Base-by-base conservation (phyloP, 2,329 filamentous ascomycete genomes). In the Epichloe glyceriae region DNA sequence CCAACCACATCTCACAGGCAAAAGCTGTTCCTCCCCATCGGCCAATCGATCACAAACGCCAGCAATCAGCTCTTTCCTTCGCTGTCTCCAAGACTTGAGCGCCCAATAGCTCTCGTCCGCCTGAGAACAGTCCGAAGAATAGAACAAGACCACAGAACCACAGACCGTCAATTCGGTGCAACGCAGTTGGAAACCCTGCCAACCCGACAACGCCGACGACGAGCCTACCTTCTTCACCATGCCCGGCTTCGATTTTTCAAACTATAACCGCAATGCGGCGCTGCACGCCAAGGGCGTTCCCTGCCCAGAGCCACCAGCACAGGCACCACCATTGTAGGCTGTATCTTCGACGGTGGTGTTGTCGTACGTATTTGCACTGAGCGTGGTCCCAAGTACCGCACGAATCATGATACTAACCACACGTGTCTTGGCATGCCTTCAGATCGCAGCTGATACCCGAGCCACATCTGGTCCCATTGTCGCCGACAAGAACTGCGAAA, bases 401-500 rank as follows among this genome's bases (percentile, higher is more conserved):
- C 34, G 14, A 44, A 30, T 5, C 4, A 12, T 34, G 34, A 19
- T 30, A 33, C 45, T 40, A 52, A 39, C 37, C 35, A 47, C 30
- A 19, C 10, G 14, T 33, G 12, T 26, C n/a, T 22, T 26, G 14
- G 47, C 20, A 46, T 46, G 35, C 26, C 10, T 35, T 10, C 33
- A 90, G 86, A 97, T 98, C 70, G 93, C 93, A 56, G 93, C 93
- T 73, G 93, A 98, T 73, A 98, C 93, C 58, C 83, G 93, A 80
- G 93, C 93, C 57, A 98, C 93, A 45, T 94, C 87, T 57, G 93
- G 93, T 37, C 90, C 93, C 59, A 98, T 98, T 71, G 93, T 98
- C 61, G 94, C 94, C 71, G 93, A 98, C 81, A 98, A 98, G 88
- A 98, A 98, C 80, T 97, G 93, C 76, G 91, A 98, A 75, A 98